Conservation (phyloP, 2,329 filamentous ascomycete species). For the Cylindrodendrum hubeiense region DNA sequence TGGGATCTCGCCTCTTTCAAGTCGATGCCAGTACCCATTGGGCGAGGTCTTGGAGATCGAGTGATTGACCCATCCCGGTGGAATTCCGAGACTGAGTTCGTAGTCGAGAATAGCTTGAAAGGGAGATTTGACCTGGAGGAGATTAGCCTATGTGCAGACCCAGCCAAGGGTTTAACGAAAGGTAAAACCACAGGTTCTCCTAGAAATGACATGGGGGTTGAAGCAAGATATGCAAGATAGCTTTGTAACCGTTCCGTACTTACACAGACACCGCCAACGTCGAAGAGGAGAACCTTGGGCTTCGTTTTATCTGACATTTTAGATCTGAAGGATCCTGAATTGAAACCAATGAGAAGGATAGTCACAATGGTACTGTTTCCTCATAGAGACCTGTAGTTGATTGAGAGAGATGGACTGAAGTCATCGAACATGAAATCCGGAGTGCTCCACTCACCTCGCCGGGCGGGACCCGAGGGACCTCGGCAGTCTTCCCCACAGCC, state of each 20-base stretch:
- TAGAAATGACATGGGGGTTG: not conserved
- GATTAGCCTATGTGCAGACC: conserved; percentile 16
- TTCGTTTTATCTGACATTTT: conserved; percentile 59
- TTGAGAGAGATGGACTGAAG: not conserved
- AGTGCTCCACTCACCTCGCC: conserved; percentile 23
- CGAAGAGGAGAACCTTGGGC: conserved; percentile 87
- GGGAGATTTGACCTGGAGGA: conserved; percentile 82
- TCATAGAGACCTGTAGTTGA: not conserved
- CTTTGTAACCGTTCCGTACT: conserved; percentile 55
- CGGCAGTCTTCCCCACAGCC: conserved; percentile 37
- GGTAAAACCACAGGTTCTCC: not conserved
- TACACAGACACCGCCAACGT: conserved; percentile 98
- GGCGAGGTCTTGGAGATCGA: conserved; percentile 85
- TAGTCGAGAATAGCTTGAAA: conserved; percentile 96
- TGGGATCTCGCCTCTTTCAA: conserved; percentile 86
- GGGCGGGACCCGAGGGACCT: conserved; percentile 38
- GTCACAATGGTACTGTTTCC: conserved; percentile 1
- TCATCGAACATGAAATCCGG: not conserved
- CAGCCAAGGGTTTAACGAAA: not conserved
- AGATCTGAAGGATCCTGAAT: conserved; percentile 47
- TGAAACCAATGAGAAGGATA: not conserved
- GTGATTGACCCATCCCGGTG: conserved; percentile 91
- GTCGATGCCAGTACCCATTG: conserved; percentile 85
- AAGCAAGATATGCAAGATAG: not conserved
- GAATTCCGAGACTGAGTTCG: conserved; percentile 81